These are phyloP conservation scores for Mycothermus thermophilus DNA, from an alignment of 495 filamentous ascomycete genomes.

Conservation along the genomic window DNA sequence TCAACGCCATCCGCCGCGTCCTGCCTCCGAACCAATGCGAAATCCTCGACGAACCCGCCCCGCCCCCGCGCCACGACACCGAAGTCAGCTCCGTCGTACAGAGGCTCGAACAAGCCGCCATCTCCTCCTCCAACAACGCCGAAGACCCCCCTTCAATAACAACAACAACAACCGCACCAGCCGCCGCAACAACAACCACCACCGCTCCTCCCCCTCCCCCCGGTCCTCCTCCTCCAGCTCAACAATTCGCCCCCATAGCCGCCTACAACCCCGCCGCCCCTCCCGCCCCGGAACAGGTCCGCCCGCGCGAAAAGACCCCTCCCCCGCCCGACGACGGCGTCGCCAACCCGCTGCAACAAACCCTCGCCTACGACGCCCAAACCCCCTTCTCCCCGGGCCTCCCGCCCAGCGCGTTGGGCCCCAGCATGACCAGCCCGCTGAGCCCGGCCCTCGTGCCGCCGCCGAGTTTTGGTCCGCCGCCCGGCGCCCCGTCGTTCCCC, in stretches of 20 bases:
- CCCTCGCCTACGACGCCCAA: constrained; percentile 49
- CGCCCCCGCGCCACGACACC: constrained; percentile 28
- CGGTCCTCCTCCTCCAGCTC: constrained; percentile 23
- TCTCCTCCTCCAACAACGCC: constrained; percentile 29
- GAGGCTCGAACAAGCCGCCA: constrained; percentile 66
- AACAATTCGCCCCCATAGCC: constrained; percentile 49
- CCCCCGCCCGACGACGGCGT: constrained; percentile 57
- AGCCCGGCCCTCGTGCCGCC: constrained; percentile 24
- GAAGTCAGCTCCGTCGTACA: constrained; percentile 70
- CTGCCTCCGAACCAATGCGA: constrained; percentile 47
- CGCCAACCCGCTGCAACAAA: constrained; percentile 58
- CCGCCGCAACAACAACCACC: no score
- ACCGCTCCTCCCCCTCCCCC: constrained; percentile 11
- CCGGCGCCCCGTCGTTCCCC: constrained; percentile 23
- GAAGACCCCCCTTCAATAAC: constrained; percentile 31
- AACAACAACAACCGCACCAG: no score
- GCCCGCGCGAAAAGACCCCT: constrained; percentile 79
- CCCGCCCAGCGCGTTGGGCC: constrained; percentile 20
- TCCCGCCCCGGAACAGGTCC: constrained; percentile 67
- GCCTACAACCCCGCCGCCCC: constrained; percentile 87
- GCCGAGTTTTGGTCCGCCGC: constrained; percentile 21
- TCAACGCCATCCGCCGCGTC: constrained; percentile 48
- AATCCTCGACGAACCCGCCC: constrained; percentile 40
- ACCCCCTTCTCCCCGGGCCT: constrained; percentile 35
- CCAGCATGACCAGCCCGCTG: constrained; percentile 14